Base-by-base conservation (phyloP, 169 alveolate genomes). In the Cryptosporidium meleagridis region DNA sequence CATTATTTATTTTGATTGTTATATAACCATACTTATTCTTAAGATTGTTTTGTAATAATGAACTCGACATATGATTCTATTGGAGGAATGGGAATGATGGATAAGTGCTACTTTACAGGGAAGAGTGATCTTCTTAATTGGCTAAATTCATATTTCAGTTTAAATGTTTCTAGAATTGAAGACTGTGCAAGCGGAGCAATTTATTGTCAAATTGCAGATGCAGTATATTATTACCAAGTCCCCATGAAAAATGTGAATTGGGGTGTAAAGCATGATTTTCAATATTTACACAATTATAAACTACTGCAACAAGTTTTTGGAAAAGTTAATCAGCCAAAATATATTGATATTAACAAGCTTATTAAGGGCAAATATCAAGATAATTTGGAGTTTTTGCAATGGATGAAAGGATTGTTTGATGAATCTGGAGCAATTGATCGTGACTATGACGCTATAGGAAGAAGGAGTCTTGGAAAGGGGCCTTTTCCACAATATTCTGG, bases 171-270 rank as follows among this genome's bases (percentile, higher is more conserved):
- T 3, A 95, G 95, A 71, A 94, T 97, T 48, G 99, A 98, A 85
- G 98, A 97, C 85, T 96, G 98, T 70, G 97, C 98, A 21, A 95
- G 98, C 23, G 99, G 99, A 35, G 99, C 99, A 23, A 94, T 97
- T 10, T 97, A 97, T 92, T 94, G 97, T 61, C 98, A 98, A 92
- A 94, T 98, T 55, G 91, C 97, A 45, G 99, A 97, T 85, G 95
- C 97, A 6, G 95, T 96, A 31, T 97, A 93, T 91, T 98, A 98
- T 3, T 71, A 59, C 44, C 86, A 68, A 37, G 94, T 93, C 44
- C 92, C 95, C 21, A 69, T 97, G 94, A 65, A 93, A 71, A 95
- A 95, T 92, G 99, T 97, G 62, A 98, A 97, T 85, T 98, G 99
- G 99, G 94, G 93, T 68, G 99, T 99, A 14, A 97, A 97, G 92